phyloP scores from a whole-genome alignment of 441 rosid genomes.

The Daphne laureola region DNA sequence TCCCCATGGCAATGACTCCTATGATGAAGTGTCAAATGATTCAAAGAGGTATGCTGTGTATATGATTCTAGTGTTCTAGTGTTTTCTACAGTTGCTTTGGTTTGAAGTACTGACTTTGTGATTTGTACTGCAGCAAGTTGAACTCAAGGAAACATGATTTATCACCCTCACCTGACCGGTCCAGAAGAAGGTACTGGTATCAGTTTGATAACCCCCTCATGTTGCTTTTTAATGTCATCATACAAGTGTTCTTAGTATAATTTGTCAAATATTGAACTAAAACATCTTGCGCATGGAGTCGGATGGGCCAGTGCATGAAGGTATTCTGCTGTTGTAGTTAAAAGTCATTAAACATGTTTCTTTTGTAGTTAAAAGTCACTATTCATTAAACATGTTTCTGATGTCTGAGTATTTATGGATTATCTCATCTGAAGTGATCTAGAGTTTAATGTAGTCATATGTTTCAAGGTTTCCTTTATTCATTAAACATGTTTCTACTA shows the following conservation, averaged over 20 bases:
- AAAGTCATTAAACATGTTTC: not conserved
- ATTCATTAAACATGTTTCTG: too few species aligned
- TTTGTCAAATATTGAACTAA: not conserved
- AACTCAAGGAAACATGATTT: conserved; percentile 41
- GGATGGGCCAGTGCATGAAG: not conserved
- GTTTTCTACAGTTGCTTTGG: conserved; percentile 10
- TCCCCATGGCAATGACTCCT: conserved; percentile 32
- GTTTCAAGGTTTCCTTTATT: too few species aligned
- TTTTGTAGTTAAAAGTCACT: not conserved
- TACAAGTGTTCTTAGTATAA: conserved; percentile 2
- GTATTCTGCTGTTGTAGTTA: conserved; percentile 2
- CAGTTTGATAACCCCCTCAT: conserved; percentile 3
- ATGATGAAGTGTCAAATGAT: conserved; percentile 65
- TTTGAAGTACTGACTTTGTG: conserved; percentile 4
- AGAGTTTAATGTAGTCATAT: too few species aligned
- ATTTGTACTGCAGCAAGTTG: conserved; percentile 38
- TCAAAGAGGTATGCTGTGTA: conserved; percentile 50
- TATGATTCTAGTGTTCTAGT: conserved; percentile 12
- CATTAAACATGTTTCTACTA: too few species aligned
- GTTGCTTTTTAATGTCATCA: conserved; percentile 1
- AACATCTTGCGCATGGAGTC: not conserved
- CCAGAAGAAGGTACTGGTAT: conserved; percentile 57
- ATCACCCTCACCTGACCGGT: conserved; percentile 79
- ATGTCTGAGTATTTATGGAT: too few species aligned
- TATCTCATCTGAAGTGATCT: too few species aligned